Evolutionary conservation across 1,284 basidiomycete species (phyloP).

Genomic region (Butyriboletus appendiculatus): DNA sequence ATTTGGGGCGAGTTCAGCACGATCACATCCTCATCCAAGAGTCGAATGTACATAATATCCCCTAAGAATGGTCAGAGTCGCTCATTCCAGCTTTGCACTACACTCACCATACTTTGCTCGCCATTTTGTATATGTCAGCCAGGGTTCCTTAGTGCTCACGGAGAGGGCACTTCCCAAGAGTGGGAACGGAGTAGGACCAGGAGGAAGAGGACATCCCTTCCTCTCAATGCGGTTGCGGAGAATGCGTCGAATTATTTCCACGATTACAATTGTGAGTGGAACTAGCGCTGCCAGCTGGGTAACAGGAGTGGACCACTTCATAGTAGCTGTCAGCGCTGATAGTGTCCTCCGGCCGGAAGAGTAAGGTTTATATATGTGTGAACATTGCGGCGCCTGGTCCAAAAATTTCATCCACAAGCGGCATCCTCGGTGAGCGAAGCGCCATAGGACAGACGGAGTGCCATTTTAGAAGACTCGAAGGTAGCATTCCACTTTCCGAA

Average conservation of each 20-base stretch:
- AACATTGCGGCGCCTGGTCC: not conserved
- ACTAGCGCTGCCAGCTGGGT: not conserved
- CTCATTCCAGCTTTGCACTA: not conserved
- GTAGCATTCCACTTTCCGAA: too few species aligned
- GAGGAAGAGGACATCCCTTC: conserved; percentile 4
- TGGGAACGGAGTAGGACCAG: conserved; percentile 12
- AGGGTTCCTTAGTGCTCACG: conserved; percentile 1
- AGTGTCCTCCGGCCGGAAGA: not conserved
- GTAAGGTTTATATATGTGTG: not conserved
- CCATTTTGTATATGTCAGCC: conserved; percentile 16
- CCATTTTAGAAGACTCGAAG: too few species aligned
- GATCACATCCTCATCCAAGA: conserved; percentile 10
- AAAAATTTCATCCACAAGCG: not conserved
- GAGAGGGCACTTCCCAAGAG: conserved; percentile 13
- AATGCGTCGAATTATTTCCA: not conserved
- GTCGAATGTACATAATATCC: conserved; percentile 13
- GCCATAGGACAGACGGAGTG: not conserved
- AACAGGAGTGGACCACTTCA: not conserved
- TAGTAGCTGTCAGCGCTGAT: not conserved
- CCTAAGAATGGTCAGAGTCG: not conserved
- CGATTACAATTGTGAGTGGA: not conserved
- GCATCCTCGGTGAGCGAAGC: not conserved
- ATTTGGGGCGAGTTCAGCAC: conserved; percentile 9
- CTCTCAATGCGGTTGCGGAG: not conserved
- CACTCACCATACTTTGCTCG: conserved; percentile 13